Evolutionary conservation across 129 eudicot species (phyloP).

Genomic region (Artemisia argyi): DNA sequence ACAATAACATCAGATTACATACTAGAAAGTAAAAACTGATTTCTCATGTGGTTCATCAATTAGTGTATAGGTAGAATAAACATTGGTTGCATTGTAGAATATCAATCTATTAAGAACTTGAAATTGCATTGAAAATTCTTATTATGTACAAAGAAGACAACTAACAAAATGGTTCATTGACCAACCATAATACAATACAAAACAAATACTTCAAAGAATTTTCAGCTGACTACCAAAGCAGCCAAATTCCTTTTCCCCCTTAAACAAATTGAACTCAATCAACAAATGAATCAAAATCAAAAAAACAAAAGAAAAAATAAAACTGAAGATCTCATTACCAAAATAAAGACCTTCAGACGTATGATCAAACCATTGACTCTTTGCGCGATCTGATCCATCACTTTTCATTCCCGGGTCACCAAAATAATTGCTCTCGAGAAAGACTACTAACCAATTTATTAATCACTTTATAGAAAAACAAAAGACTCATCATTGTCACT

Average conservation of each 20-base stretch:
- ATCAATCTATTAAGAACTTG: neutral
- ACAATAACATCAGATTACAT: no score
- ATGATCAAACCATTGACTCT: slow-evolving; percentile 34
- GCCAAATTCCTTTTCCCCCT: slow-evolving; percentile 14
- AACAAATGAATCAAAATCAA: slow-evolving; percentile 18
- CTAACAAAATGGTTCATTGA: slow-evolving; percentile 6
- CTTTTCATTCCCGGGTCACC: slow-evolving; percentile 12
- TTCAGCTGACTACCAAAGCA: slow-evolving; percentile 29
- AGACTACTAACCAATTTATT: slow-evolving; percentile 9
- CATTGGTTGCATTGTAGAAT: no score
- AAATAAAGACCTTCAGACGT: slow-evolving; percentile 30
- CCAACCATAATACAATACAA: slow-evolving; percentile 15
- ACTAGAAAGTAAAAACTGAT: no score
- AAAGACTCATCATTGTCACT: neutral
- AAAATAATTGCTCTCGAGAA: slow-evolving; percentile 28
- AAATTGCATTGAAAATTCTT: neutral
- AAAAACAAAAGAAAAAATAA: slow-evolving; percentile 8
- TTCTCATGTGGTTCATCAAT: no score
- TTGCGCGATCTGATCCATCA: slow-evolving; percentile 24
- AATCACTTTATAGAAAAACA: neutral
- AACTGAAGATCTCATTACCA: slow-evolving; percentile 33
- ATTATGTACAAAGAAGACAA: slow-evolving; percentile 6
- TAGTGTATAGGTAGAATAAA: neutral
- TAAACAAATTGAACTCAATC: slow-evolving; percentile 1
- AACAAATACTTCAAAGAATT: slow-evolving; percentile 1